Evolutionary conservation across 192 early-diverging fungal genomes (phyloP).

Genomic region (Coemansia sp.): DNA sequence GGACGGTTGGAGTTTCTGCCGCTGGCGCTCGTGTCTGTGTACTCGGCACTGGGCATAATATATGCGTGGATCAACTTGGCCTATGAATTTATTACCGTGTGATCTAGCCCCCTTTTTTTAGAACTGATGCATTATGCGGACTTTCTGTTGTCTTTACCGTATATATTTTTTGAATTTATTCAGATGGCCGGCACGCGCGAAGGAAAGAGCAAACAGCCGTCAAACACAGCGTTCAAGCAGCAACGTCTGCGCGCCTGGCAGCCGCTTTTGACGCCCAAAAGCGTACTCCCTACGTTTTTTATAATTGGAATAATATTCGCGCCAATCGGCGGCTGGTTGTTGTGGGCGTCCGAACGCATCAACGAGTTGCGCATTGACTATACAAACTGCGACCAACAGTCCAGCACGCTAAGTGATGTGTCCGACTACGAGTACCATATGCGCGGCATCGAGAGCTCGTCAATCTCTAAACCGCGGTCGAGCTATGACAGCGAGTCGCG

Average conservation of each 20-base stretch:
- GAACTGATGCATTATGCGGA: background rate
- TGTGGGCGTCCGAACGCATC: slow-evolving; percentile 84
- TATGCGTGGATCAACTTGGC: slow-evolving; percentile 51
- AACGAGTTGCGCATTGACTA: slow-evolving; percentile 92
- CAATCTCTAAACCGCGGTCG: slow-evolving; percentile 46
- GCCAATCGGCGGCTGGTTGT: slow-evolving; percentile 87
- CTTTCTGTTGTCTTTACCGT: no score
- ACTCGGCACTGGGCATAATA: slow-evolving; percentile 70
- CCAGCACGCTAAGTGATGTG: slow-evolving; percentile 12
- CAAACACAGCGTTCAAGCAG: slow-evolving; percentile 97
- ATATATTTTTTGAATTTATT: no score
- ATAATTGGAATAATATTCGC: slow-evolving; percentile 92
- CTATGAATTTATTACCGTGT: background rate
- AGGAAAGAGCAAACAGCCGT: slow-evolving; percentile 42
- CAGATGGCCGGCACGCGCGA: slow-evolving; percentile 38
- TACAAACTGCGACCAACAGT: slow-evolving; percentile 69
- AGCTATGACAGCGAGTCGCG: slow-evolving; percentile 49
- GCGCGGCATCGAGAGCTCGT: slow-evolving; percentile 27
- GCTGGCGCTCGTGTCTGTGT: slow-evolving; percentile 76
- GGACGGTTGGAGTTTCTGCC: slow-evolving; percentile 73
- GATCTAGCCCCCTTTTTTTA: background rate
- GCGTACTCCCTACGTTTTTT: slow-evolving; percentile 94
- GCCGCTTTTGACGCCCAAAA: slow-evolving; percentile 97
- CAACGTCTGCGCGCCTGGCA: slow-evolving; percentile 99
- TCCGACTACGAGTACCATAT: slow-evolving; percentile 41